These are phyloP conservation scores for Teratosphaeria viscida DNA, from an alignment of 2,329 filamentous ascomycete species.

Conservation along the genomic window DNA sequence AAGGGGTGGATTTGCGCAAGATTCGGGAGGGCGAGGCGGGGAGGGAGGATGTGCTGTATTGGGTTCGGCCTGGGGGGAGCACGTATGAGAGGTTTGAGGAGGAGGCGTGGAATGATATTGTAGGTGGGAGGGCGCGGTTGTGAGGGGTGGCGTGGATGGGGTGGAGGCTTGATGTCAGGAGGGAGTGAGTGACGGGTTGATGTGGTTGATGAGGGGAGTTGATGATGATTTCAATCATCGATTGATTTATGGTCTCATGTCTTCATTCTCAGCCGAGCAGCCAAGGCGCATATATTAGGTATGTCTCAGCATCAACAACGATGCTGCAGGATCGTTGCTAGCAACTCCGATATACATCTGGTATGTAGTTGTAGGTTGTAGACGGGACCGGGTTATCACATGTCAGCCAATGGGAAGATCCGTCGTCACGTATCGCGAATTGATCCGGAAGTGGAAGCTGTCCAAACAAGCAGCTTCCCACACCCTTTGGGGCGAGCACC, in stretches of 20 bases:
- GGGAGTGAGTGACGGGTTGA: too few species aligned
- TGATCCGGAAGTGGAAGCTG: background rate
- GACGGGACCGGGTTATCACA: background rate
- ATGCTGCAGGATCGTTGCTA: too few species aligned
- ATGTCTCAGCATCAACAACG: too few species aligned
- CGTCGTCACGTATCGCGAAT: background rate
- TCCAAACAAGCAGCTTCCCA: background rate
- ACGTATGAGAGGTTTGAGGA: background rate
- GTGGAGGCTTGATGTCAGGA: too few species aligned
- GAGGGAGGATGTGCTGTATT: slow-evolving; percentile 38
- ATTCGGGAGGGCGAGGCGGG: slow-evolving; percentile 36
- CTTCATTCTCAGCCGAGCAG: too few species aligned
- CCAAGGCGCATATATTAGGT: too few species aligned
- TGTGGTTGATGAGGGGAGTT: too few species aligned
- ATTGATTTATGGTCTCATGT: too few species aligned
- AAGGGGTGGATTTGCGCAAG: slow-evolving; percentile 51
- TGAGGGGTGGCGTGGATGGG: background rate
- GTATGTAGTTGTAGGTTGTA: background rate
- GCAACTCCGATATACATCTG: background rate
- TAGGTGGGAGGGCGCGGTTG: slow-evolving; percentile 1
- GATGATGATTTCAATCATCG: too few species aligned
- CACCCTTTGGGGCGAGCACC: background rate
- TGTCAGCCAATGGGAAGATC: background rate
- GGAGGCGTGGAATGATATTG: background rate
- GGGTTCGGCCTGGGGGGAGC: slow-evolving; percentile 32